Percentiles rank a stretch among this genome's conserved stretches.
Conservation (phyloP, 768 basidiomycete species). For the Boletus sensibilis region DNA sequence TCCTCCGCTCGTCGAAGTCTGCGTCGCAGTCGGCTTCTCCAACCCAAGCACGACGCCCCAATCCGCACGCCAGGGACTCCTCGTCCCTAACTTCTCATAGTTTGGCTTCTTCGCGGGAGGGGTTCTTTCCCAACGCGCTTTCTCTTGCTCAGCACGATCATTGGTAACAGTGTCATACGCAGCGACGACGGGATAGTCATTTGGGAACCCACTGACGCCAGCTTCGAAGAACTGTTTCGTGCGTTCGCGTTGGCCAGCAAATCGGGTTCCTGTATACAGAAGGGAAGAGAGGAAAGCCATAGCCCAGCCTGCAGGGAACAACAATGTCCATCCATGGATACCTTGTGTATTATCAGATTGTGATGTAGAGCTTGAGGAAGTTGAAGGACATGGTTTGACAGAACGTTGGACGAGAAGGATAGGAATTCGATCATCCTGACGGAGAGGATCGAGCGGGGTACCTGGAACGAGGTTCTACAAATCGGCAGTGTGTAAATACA, state of each 20-base stretch:
- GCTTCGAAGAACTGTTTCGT: constrained; percentile 82
- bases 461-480: constrained; percentile 76
- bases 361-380: constrained; percentile 15
- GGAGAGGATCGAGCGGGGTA: constrained; percentile 58
- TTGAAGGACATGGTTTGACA: constrained; percentile 40
- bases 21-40: constrained; percentile 14
- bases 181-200: constrained; percentile 65
- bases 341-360: constrained; percentile 35
- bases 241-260: constrained; percentile 83
- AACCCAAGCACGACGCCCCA: constrained; percentile 74
- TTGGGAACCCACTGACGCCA: constrained; percentile 72
- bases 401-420: constrained; percentile 81
- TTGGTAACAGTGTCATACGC: constrained; percentile 53
- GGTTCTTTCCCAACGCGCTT: constrained; percentile 67
- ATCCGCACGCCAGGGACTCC: constrained; percentile 73
- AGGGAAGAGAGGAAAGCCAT: constrained; percentile 89
- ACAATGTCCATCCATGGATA: constrained; percentile 84
- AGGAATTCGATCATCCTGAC: constrained; percentile 82
- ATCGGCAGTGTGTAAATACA: not conserved
- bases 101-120: constrained; percentile 87
- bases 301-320: constrained; percentile 85
- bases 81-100: constrained; percentile 59
- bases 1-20: not conserved
- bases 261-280: constrained; percentile 75
- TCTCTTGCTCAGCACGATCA: constrained; percentile 52